Conservation (phyloP, 2,329 filamentous ascomycete species). For the Ceratocystis variospora region DNA sequence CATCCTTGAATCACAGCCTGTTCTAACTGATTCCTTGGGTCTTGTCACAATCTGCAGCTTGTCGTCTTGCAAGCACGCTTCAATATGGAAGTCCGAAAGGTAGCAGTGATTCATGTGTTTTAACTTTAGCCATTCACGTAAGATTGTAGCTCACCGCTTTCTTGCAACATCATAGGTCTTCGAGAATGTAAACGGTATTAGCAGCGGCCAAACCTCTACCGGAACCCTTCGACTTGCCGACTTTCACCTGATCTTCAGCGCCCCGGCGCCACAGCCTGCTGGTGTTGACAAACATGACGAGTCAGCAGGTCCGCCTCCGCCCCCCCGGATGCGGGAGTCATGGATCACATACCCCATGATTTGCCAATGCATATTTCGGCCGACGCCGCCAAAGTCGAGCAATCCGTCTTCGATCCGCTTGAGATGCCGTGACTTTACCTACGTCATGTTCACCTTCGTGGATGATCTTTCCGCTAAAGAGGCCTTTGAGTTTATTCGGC, state of each 20-base stretch:
- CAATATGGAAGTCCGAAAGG: slow-evolving; percentile 18
- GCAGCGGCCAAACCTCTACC: slow-evolving; percentile 41
- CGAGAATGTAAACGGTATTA: slow-evolving; percentile 48
- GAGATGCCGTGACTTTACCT: slow-evolving; percentile 84
- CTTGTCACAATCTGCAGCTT: neutral
- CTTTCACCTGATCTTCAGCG: slow-evolving; percentile 46
- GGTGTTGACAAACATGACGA: slow-evolving; percentile 20
- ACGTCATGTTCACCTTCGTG: slow-evolving; percentile 77
- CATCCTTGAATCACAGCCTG: neutral
- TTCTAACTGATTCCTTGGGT: neutral
- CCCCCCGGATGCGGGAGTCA: slow-evolving; percentile 44
- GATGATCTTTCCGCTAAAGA: slow-evolving; percentile 64
- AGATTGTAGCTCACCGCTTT: slow-evolving; percentile 7
- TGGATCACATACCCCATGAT: slow-evolving; percentile 97
- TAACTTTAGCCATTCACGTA: neutral
- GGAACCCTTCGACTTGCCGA: slow-evolving; percentile 48
- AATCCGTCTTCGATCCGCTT: slow-evolving; percentile 72
- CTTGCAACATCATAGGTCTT: slow-evolving; percentile 28
- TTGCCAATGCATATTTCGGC: slow-evolving; percentile 61
- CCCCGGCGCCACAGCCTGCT: slow-evolving; percentile 28
- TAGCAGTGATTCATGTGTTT: neutral
- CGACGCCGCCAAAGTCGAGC: slow-evolving; percentile 53
- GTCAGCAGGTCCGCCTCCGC: slow-evolving; percentile 19
- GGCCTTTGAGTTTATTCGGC: slow-evolving; percentile 74
- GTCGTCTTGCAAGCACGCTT: neutral